A percentile compares a stretch with the other conserved stretches of the same genome.
Conservation (phyloP, 2,329 filamentous ascomycete species). For the Tolypocladium tundrense region DNA sequence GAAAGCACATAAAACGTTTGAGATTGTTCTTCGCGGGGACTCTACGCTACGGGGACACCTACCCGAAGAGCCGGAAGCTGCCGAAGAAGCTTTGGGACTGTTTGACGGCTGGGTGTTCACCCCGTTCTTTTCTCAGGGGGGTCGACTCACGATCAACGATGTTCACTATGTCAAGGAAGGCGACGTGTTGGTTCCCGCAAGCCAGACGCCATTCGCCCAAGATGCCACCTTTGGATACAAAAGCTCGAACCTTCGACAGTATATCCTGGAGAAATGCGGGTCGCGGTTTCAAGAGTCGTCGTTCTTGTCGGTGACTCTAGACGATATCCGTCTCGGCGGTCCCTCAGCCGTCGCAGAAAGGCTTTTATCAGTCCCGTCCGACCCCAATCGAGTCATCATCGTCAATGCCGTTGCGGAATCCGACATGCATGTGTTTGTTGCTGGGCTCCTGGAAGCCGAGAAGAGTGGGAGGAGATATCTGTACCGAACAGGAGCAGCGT, state of each 20-base stretch:
- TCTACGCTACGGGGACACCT: conserved; percentile 46
- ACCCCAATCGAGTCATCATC: conserved; percentile 31
- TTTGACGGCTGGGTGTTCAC: conserved; percentile 42
- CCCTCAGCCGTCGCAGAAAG: conserved; percentile 12
- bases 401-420: conserved; percentile 43
- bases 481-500: conserved; percentile 27
- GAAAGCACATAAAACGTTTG: conserved; percentile 28
- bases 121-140: conserved; percentile 48
- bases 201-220: conserved; percentile 42
- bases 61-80: conserved; percentile 41
- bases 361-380: conserved; percentile 19
- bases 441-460: conserved; percentile 30
- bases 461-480: conserved; percentile 21
- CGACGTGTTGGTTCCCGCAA: conserved; percentile 28
- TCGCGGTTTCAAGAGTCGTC: conserved; percentile 11
- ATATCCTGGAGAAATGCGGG: conserved; percentile 40
- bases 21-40: conserved; percentile 45
- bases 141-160: conserved; percentile 42
- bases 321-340: conserved; percentile 20
- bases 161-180: conserved; percentile 48
- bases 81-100: conserved; percentile 34
- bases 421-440: conserved; percentile 45
- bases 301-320: conserved; percentile 16
- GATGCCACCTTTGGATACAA: conserved; percentile 48
- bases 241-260: conserved; percentile 35